These are phyloP conservation scores for Plasmodium fragile DNA, from an alignment of 169 alveolate genomes.

Conservation along the genomic window DNA sequence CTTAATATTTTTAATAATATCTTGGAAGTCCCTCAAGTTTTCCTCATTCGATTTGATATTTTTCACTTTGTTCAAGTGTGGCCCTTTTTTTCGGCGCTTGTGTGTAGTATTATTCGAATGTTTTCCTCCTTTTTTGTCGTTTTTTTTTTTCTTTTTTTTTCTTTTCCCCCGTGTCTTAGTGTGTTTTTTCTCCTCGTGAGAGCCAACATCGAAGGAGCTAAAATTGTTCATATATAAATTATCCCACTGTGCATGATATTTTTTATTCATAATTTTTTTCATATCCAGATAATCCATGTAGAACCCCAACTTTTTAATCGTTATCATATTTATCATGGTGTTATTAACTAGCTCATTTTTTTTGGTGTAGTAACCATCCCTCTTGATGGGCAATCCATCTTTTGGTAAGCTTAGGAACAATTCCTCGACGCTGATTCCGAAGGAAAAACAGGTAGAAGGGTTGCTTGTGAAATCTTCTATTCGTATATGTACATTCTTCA, in stretches of 20 bases:
- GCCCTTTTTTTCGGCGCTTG: background rate
- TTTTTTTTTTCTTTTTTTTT: slow-evolving; percentile 18
- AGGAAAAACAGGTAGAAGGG: slow-evolving; percentile 66
- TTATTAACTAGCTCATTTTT: slow-evolving; percentile 64
- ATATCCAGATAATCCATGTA: slow-evolving; percentile 69
- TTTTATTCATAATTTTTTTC: slow-evolving; percentile 60
- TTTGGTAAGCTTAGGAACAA: slow-evolving; percentile 62
- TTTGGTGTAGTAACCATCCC: slow-evolving; percentile 75
- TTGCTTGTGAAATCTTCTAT: slow-evolving; percentile 73
- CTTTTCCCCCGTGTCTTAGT: background rate
- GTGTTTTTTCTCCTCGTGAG: background rate
- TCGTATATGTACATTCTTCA: slow-evolving; percentile 73
- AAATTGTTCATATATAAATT: background rate
- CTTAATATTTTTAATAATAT: slow-evolving; percentile 32
- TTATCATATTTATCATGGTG: slow-evolving; percentile 77
- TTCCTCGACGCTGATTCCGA: slow-evolving; percentile 71
- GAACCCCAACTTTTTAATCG: slow-evolving; percentile 59
- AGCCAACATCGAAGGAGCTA: slow-evolving; percentile 5
- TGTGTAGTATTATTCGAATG: background rate
- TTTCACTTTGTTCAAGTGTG: slow-evolving; percentile 5
- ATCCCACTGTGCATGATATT: slow-evolving; percentile 11
- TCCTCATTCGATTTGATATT: slow-evolving; percentile 57
- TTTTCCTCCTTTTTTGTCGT: background rate
- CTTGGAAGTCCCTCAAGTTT: slow-evolving; percentile 54
- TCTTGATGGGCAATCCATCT: slow-evolving; percentile 74